Base-by-base conservation (phyloP, 306 rosid species). In the Vigna angularis region DNA sequence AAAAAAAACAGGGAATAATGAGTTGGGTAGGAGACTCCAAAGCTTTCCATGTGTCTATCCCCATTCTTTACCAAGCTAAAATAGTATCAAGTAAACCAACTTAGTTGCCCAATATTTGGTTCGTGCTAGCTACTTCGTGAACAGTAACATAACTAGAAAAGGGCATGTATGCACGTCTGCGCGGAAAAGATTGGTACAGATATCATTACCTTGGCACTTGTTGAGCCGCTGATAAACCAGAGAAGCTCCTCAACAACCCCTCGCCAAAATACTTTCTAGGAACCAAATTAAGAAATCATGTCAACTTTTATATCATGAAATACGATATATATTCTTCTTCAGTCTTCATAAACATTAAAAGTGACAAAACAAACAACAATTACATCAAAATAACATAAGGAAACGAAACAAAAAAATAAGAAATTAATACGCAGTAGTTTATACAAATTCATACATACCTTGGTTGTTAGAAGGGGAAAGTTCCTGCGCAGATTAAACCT, bases 181-280 rank as follows among this genome's bases (percentile, higher is more conserved):
- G 40, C 20, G 73, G 66, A 36, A 24, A 61, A 17, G 71, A 9
- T 32, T 7, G 68, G 32, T 40, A 78, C 48, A 61, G n/a, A 56
- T 70, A 70, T 48, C 53, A 80, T 73, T 86, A 95, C 99, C 98
- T 95, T 95, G 42, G 96, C 98, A 87, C 77, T 93, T 40, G 99
- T 95, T 53, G 99, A 93, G 81, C 99, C 99, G 78, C 99, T 91
- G 76, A 95, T 87, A 83, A 95, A 95, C 99, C 99, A 95, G 26
- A 95, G 91, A 86, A 95, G 98, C 80, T 95, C 99, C 86, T 95
- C 99, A 73, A 95, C 94, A 49, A 93, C 96, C 73, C 96, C 99
- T 79, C 97, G 92, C 99, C 99, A 95, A 85, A 95, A 95, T 72
- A 95, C 93, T 93, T 87, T 95, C 99, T 95, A 81, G 47, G 64